These are phyloP conservation scores for Solanum rostratum DNA, from an alignment of 257 asterid species.

Conservation along the genomic window DNA sequence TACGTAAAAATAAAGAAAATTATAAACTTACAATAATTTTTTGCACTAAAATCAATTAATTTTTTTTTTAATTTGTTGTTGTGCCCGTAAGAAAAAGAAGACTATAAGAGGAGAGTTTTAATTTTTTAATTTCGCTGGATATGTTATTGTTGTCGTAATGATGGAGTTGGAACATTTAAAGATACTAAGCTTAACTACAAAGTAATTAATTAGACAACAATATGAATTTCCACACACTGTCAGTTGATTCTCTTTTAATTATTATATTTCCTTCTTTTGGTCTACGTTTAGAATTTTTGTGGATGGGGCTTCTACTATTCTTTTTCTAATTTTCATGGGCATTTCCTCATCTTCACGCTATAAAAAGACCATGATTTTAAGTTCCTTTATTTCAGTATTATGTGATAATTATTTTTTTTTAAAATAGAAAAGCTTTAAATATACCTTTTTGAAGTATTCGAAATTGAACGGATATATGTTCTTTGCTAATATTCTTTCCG, in stretches of 20 bases:
- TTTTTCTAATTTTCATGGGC: not conserved
- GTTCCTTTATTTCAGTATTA: not conserved
- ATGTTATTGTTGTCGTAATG: too few species aligned
- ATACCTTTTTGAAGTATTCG: not conserved
- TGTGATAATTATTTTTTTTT: not conserved
- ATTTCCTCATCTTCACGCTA: not conserved
- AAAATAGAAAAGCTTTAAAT: not conserved
- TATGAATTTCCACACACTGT: not conserved
- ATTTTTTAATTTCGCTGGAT: too few species aligned
- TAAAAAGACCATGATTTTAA: not conserved
- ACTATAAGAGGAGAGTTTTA: not conserved
- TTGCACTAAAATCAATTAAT: not conserved
- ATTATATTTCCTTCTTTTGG: not conserved
- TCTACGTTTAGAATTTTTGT: not conserved
- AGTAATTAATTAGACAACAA: too few species aligned
- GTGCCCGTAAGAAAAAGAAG: not conserved
- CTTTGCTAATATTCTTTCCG: too few species aligned
- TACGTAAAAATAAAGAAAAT: too few species aligned
- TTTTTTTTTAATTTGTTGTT: not conserved
- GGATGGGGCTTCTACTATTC: not conserved
- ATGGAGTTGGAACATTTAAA: too few species aligned
- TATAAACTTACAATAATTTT: too few species aligned
- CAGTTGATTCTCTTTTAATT: not conserved
- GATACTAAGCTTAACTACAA: not conserved
- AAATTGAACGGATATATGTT: too few species aligned